Evolutionary conservation across 192 early-diverging fungal genomes (phyloP).

Genomic region (Podila verticillata): DNA sequence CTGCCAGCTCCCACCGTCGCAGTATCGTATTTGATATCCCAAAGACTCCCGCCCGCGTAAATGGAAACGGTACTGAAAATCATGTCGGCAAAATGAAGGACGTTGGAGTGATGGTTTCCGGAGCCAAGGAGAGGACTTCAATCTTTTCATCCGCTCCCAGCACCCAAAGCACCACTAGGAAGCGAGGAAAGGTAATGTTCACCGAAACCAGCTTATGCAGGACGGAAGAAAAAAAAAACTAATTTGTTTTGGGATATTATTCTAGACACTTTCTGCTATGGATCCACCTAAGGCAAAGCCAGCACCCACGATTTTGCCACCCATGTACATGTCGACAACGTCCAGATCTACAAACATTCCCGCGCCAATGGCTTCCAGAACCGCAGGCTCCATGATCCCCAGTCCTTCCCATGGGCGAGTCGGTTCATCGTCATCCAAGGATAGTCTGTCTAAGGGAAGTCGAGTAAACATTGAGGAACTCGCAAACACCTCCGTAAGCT

Average conservation of each 20-base stretch:
- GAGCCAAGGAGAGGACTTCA: slow-evolving; percentile 30
- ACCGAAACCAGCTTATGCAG: neutral
- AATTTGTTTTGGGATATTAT: neutral
- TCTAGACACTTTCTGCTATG: slow-evolving; percentile 46
- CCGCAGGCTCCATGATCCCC: slow-evolving; percentile 47
- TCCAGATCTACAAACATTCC: slow-evolving; percentile 26
- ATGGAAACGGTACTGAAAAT: slow-evolving; percentile 1
- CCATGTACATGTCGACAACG: slow-evolving; percentile 51
- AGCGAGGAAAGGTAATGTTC: slow-evolving; percentile 43
- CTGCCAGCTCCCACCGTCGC: slow-evolving; percentile 18
- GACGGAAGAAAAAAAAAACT: neutral
- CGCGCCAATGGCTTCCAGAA: slow-evolving; percentile 34
- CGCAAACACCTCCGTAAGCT: neutral
- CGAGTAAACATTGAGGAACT: slow-evolving; percentile 11
- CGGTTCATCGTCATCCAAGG: slow-evolving; percentile 28
- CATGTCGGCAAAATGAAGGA: slow-evolving; percentile 37
- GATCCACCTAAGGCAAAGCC: slow-evolving; percentile 48
- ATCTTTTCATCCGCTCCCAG: slow-evolving; percentile 16
- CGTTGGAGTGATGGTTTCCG: slow-evolving; percentile 22
- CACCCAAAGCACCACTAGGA: slow-evolving; percentile 23
- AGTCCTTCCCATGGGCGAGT: slow-evolving; percentile 36
- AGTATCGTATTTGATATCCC: slow-evolving; percentile 42
- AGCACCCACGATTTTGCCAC: slow-evolving; percentile 39
- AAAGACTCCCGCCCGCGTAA: slow-evolving; percentile 13
- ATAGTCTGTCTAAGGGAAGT: slow-evolving; percentile 11